A percentile compares a stretch with the other conserved stretches of the same genome.
These are phyloP conservation scores for Chaetomium olivaceum DNA, from an alignment of 2,329 filamentous ascomycete species.

Conservation along the genomic window DNA sequence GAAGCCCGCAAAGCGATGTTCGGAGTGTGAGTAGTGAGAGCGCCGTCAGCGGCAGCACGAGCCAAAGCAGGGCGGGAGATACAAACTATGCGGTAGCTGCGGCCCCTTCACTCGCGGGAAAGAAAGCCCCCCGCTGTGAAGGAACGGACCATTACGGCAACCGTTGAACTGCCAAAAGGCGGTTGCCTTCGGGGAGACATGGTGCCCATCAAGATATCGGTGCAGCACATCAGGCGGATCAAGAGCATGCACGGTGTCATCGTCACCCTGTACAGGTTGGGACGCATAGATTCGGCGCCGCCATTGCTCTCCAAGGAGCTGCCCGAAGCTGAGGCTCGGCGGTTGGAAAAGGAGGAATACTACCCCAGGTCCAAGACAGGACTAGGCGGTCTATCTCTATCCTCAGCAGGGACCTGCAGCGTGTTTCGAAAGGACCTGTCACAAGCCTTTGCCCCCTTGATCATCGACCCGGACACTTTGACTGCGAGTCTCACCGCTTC, in stretches of 20 bases:
- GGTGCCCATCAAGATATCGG: slow-evolving; percentile 74
- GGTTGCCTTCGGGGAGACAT: slow-evolving; percentile 85
- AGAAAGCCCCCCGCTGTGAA: slow-evolving; percentile 50
- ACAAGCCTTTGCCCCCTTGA: slow-evolving; percentile 83
- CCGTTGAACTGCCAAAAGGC: slow-evolving; percentile 76
- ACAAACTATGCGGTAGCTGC: slow-evolving; percentile 46
- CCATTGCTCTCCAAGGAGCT: slow-evolving; percentile 52
- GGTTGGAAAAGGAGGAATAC: slow-evolving; percentile 75
- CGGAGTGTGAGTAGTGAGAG: slow-evolving; percentile 73
- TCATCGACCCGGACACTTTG: slow-evolving; percentile 79
- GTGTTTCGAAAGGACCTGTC: slow-evolving; percentile 94
- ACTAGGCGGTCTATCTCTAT: slow-evolving; percentile 80
- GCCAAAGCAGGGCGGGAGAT: slow-evolving; percentile 54
- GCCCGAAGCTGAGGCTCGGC: slow-evolving; percentile 65
- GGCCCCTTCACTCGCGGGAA: slow-evolving; percentile 36
- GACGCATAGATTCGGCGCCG: slow-evolving; percentile 78
- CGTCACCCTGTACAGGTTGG: slow-evolving; percentile 87
- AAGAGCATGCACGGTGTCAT: slow-evolving; percentile 93
- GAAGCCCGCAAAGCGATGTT: slow-evolving; percentile 53
- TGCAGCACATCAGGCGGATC: slow-evolving; percentile 85
- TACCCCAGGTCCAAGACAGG: slow-evolving; percentile 87
- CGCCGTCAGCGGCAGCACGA: slow-evolving; percentile 65
- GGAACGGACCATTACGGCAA: slow-evolving; percentile 81
- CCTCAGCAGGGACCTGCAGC: slow-evolving; percentile 82
- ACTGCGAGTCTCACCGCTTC: slow-evolving; percentile 79